A percentile compares a stretch with the other conserved stretches of the same genome.
phyloP scores from a whole-genome alignment of 2,329 filamentous ascomycete species.

The Neonectria ditissima region DNA sequence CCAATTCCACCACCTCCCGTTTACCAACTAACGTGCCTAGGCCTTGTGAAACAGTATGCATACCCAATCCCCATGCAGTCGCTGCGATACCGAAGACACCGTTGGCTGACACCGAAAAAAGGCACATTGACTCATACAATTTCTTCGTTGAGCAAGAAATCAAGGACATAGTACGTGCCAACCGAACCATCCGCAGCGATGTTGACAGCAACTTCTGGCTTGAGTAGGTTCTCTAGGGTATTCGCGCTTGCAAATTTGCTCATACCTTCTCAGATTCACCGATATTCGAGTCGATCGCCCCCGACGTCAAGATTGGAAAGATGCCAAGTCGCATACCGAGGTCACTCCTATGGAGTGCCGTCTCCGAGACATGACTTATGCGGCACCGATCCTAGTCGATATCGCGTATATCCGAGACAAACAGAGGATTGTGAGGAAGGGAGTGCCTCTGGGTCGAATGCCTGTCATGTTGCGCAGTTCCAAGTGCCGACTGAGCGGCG shows the following conservation, averaged over 20 bases:
- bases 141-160: slow-evolving; percentile 97
- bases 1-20: slow-evolving; percentile 8
- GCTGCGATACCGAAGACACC: background rate
- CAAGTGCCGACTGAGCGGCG: slow-evolving; percentile 87
- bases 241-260: slow-evolving; percentile 7
- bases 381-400: slow-evolving; percentile 92
- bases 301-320: slow-evolving; percentile 80
- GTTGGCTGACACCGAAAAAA: slow-evolving; percentile 40
- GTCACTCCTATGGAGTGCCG: slow-evolving; percentile 97
- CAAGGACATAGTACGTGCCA: slow-evolving; percentile 95
- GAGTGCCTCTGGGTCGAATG: slow-evolving; percentile 87
- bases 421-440: slow-evolving; percentile 78
- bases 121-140: slow-evolving; percentile 97
- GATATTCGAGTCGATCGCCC: slow-evolving; percentile 90
- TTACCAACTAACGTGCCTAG: slow-evolving; percentile 48
- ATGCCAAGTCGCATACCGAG: slow-evolving; percentile 75
- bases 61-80: background rate
- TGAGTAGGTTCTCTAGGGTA: slow-evolving; percentile 61
- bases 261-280: slow-evolving; percentile 67
- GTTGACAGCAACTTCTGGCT: slow-evolving; percentile 94
- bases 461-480: slow-evolving; percentile 98
- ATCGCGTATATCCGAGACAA: slow-evolving; percentile 89
- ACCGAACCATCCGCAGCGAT: slow-evolving; percentile 89
- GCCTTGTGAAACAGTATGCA: slow-evolving; percentile 86
- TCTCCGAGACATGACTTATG: slow-evolving; percentile 97